These are phyloP conservation scores for Nymphaea thermarum DNA, from an alignment of 164 flowering plant genomes.

Conservation along the genomic window DNA sequence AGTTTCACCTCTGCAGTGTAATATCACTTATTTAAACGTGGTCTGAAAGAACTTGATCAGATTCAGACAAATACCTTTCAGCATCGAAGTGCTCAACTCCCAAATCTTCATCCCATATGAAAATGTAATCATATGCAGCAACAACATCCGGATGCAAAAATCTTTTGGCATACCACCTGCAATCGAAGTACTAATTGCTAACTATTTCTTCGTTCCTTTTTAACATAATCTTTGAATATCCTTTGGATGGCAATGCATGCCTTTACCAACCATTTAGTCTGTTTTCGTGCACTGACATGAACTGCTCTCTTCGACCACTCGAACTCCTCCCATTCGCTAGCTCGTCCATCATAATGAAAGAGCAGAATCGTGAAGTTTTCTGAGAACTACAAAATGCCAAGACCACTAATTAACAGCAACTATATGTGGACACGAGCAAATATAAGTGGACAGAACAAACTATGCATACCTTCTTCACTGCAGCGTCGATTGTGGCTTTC, in stretches of 20 bases:
- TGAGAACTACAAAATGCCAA: conserved; percentile 51
- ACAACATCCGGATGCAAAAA: conserved; percentile 94
- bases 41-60: neutral
- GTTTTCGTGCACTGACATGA: conserved; percentile 68
- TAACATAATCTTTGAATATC: neutral
- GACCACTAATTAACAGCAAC: neutral
- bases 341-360: conserved; percentile 84
- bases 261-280: conserved; percentile 74
- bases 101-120: too few species aligned
- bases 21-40: too few species aligned
- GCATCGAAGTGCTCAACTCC: conserved; percentile 89
- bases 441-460: neutral
- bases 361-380: conserved; percentile 70
- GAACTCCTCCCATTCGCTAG: conserved; percentile 89
- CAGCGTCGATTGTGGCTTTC: conserved; percentile 57
- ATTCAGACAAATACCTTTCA: conserved; percentile 56
- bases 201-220: neutral
- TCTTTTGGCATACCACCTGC: conserved; percentile 97
- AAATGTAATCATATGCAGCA: conserved; percentile 81
- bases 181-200: neutral
- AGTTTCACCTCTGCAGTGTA: too few species aligned
- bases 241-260: too few species aligned
- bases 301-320: conserved; percentile 91
- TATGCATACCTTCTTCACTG: conserved; percentile 68
- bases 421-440: neutral